Evolutionary conservation across 371 early-diverging fungal species (phyloP), one percentile per base, ranked within the genome.

Genomic region (Apophysomyces ossiformis): DNA sequence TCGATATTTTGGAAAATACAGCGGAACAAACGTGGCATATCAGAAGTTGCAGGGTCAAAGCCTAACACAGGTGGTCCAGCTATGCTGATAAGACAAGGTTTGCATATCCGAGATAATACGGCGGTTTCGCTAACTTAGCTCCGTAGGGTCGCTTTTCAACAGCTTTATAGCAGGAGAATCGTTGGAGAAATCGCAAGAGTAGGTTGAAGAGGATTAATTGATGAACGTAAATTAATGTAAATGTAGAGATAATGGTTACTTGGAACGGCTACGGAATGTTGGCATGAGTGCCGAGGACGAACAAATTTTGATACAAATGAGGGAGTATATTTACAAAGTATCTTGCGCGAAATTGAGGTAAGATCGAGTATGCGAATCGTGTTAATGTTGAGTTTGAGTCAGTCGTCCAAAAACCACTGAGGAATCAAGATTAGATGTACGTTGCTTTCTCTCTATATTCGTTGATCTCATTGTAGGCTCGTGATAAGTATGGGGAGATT

Each of bases 251-350:
- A 82, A 84, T 43, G 59, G 75, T 5, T 79, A 81, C 56, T 60
- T 92, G 26, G 84, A 85, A 18, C 79, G 87, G 12, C 70, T 93
- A 18, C 76, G 89, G 16, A 82, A 81, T 13, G 74, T 92, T n/a
- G 93, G 93, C 2, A 92, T 94, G 92, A 82, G 90, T 1, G 70
- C 72, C 7, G 92, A 93, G 35, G 94, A 94, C 64, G 91, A 90
- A 73, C 86, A 86, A 60, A 92, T 90, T 60, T 80, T 94, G 6
- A 69, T 77, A 21, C 80, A 77, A 11, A 86, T 95, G 89, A 85
- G 93, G 62, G 90, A 93, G 50, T 93, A 90, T 65, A 86, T 92
- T 15, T 89, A 82, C 64, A 95, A 93, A 70, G 81, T 89, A 15
- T 87, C 91, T 5, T 82, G 85, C 41, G 69, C 87, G 11, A 84